phyloP scores from a whole-genome alignment of 2,329 filamentous ascomycete genomes.

The Colletotrichum aenigma region DNA sequence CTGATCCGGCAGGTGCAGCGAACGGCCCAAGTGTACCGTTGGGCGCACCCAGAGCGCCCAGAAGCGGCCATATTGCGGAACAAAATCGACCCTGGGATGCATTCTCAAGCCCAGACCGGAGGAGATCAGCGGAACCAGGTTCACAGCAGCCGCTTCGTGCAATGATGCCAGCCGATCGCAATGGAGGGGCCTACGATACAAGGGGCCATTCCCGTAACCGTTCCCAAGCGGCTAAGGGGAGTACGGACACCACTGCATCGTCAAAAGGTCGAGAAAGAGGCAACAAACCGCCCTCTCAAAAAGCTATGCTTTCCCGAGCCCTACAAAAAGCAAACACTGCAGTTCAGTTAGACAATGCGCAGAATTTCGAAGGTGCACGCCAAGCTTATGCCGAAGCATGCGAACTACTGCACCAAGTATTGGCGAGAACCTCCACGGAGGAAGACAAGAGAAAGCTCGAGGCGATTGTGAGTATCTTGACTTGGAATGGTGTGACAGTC shows the following conservation, averaged over 20 bases:
- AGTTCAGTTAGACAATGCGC: constrained; percentile 93
- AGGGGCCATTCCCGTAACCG: constrained; percentile 51
- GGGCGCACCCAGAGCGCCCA: not conserved
- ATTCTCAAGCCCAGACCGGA: constrained; percentile 1
- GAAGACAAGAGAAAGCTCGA: constrained; percentile 92
- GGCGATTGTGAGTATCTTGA: constrained; percentile 74
- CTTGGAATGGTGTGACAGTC: not conserved
- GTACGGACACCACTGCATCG: constrained; percentile 44
- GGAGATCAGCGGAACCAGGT: constrained; percentile 7
- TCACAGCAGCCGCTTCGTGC: not conserved
- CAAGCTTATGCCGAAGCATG: constrained; percentile 93
- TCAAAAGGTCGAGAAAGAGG: constrained; percentile 36
- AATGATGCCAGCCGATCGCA: constrained; percentile 33
- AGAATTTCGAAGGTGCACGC: constrained; percentile 91
- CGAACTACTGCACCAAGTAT: constrained; percentile 83
- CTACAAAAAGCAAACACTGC: constrained; percentile 95
- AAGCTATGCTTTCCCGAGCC: constrained; percentile 95
- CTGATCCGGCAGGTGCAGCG: not conserved
- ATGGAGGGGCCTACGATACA: constrained; percentile 26
- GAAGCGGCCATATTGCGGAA: not conserved
- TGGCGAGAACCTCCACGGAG: constrained; percentile 80
- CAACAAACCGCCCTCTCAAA: constrained; percentile 71
- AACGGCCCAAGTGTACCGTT: not conserved
- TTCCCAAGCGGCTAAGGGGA: constrained; percentile 48
- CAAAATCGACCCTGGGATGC: constrained; percentile 11